Evolutionary conservation across 2,329 filamentous ascomycete genomes (phyloP), one percentile per base, ranked within the genome.

Genomic region (Coniochaeta hoffmannii): DNA sequence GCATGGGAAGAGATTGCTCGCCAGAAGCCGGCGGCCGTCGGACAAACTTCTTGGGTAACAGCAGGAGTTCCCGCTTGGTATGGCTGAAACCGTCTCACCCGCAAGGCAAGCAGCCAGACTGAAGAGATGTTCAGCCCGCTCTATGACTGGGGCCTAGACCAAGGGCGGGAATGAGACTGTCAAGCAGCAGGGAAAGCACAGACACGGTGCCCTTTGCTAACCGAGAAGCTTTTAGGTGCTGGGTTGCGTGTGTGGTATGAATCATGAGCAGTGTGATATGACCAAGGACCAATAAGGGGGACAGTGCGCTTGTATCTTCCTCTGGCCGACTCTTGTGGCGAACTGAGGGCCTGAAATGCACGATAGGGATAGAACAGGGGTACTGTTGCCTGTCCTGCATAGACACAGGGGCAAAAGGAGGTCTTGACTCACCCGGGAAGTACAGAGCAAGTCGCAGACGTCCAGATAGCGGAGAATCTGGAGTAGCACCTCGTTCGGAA

Each of bases 401-500:
- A 32, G n/a, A n/a, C 30, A n/a, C 49, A 34, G 8, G 6, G 22
- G 46, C 14, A 55, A 8, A 17, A 46, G 24, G 22, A 30, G 22
- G 52, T 22, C 3, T 35, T 19, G 50, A 64, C 68, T 59, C 75
- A 84, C 81, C 70, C 81, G 74, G 53, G 81, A 84, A 54, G 73
- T 74, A 58, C 75, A 71, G 53, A 84, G 69, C 57, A 84, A 66
- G 65, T 85, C 81, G 64, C 72, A 73, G 49, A 84, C 78, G 58
- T 85, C 81, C 55, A 85, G 69, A 60, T 77, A 81, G 54, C 74
- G 72, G 59, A 83, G 69, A 41, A 85, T 78, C 56, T 80, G 75
- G 59, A 79, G 73, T 54, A 84, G 66, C 28, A 84, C 66, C 67
- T 85, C 81, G 65, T 79, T 82, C 24, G 81, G 81, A 50, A 85